Evolutionary conservation across 371 early-diverging fungal genomes (phyloP), one percentile per base, ranked within the genome.

Genomic region (Gilbertella persicaria): DNA sequence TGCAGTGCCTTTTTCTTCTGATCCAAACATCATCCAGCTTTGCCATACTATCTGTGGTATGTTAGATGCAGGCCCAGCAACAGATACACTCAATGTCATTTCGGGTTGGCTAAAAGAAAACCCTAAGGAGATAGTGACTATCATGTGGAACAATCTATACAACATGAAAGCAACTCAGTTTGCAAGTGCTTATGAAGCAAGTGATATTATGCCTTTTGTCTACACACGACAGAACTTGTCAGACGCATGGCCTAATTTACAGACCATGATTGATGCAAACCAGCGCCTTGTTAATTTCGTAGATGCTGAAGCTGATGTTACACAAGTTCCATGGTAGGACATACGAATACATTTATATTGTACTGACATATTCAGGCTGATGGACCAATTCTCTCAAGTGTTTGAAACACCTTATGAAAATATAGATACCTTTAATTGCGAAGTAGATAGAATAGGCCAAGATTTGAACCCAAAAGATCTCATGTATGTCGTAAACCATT

Each of bases 121-220:
- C 51, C 78, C 74, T 20, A 64, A 77, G 43, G 89, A 91, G 53
- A 81, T 89, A 10, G 50, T 91, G 5, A 86, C 89, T 9, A 84
- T 91, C 38, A 79, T 88, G 61, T 75, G 88, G 69, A 87, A 90
- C 55, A 91, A 91, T 55, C 58, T 73, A 13, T 78, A 67, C 45
- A 66, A 73, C 7, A 66, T 85, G 21, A 51, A 78, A 17, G 62
- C 78, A 4, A 30, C 57, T 10, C 55, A 64, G 1, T 65, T 85
- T 19, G 75, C 63, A 3, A 42, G 60, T 8, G 71, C 68, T 1
- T 91, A 88, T 44, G 38, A 60, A 41, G 49, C 60, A 5, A 80
- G 86, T 0, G 70, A 77, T 2, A 62, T 90, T 5, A 67, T 70
- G 54, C 63, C 71, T 8, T 83, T 73, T 43, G 62, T 79, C 2